These are phyloP conservation scores for Aspergillus ruber DNA, from an alignment of 2,329 filamentous ascomycete species.

Conservation along the genomic window DNA sequence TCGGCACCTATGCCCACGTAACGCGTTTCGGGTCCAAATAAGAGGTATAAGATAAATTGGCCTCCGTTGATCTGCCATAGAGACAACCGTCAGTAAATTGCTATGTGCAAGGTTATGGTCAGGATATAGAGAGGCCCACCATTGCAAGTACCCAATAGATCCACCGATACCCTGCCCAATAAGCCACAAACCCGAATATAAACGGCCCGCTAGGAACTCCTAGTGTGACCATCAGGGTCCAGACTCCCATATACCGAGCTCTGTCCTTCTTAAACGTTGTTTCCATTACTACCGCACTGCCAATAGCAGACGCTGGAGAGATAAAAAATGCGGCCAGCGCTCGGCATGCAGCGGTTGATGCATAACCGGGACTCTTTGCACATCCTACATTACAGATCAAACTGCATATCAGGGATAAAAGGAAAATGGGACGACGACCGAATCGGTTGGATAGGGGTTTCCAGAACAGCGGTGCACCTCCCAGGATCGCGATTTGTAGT, in stretches of 20 bases:
- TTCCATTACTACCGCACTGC: constrained; percentile 53
- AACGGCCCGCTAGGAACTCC: constrained; percentile 40
- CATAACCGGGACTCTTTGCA: constrained; percentile 46
- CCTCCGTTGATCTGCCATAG: constrained; percentile 45
- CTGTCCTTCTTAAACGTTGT: constrained; percentile 53
- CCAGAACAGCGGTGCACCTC: constrained; percentile 51
- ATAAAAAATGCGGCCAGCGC: constrained; percentile 53
- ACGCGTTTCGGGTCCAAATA: constrained; percentile 51
- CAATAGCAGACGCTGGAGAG: constrained; percentile 48
- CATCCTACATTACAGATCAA: constrained; percentile 51
- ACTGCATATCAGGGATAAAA: constrained; percentile 46
- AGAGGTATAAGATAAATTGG: constrained; percentile 52
- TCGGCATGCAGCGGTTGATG: constrained; percentile 45
- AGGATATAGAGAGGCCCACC: constrained; percentile 18
- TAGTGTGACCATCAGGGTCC: constrained; percentile 49
- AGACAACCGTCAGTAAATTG: constrained; percentile 9
- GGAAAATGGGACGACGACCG: constrained; percentile 50
- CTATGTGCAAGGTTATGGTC: too few relatives aligned
- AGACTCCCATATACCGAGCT: constrained; percentile 51
- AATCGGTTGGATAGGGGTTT: constrained; percentile 48
- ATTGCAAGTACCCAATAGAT: constrained; percentile 56
- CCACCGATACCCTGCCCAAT: constrained; percentile 52
- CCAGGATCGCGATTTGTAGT: constrained; percentile 50
- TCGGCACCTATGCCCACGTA: constrained; percentile 36
- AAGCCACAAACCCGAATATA: constrained; percentile 41